phyloP scores from a whole-genome alignment of 2,329 filamentous ascomycete species.

The Epichloe gansuensis region DNA sequence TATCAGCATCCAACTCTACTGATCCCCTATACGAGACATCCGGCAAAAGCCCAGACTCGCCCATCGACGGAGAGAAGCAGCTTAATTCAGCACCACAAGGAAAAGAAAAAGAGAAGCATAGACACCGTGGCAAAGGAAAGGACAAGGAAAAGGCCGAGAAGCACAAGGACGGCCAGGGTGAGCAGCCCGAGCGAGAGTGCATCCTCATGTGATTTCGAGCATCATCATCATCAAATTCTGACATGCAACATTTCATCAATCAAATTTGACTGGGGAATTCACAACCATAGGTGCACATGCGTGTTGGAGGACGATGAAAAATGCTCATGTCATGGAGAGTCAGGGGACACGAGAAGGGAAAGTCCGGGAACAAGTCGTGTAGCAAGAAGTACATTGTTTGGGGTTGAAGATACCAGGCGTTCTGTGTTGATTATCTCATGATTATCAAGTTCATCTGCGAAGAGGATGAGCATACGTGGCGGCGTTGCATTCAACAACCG shows the following conservation, averaged over 20 bases:
- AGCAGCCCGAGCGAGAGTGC: constrained; percentile 35
- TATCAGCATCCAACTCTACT: constrained; percentile 15
- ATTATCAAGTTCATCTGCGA: not conserved
- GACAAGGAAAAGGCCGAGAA: constrained; percentile 27
- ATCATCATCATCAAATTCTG: not conserved
- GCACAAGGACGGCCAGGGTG: constrained; percentile 17
- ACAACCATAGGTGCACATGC: not conserved
- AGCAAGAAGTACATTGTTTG: not conserved
- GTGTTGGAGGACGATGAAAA: too few species aligned
- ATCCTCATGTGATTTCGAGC: constrained; percentile 27
- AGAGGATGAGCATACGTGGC: not conserved
- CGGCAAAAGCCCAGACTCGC: constrained; percentile 10
- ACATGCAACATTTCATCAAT: too few species aligned
- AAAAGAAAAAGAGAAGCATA: constrained; percentile 15
- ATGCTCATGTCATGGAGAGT: not conserved
- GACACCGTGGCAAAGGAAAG: constrained; percentile 22
- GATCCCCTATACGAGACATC: constrained; percentile 14
- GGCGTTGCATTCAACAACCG: not conserved
- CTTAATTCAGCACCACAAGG: constrained; percentile 8
- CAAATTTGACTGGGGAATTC: too few species aligned
- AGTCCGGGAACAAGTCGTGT: not conserved
- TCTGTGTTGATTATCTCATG: not conserved
- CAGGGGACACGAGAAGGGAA: not conserved
- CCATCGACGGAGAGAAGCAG: constrained; percentile 11
- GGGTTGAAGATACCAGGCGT: constrained; percentile 3